Percentiles rank a stretch among this genome's conserved stretches.
Evolutionary conservation across 176 grass and related monocot genomes (phyloP).

Genomic region (Carex littledalei): DNA sequence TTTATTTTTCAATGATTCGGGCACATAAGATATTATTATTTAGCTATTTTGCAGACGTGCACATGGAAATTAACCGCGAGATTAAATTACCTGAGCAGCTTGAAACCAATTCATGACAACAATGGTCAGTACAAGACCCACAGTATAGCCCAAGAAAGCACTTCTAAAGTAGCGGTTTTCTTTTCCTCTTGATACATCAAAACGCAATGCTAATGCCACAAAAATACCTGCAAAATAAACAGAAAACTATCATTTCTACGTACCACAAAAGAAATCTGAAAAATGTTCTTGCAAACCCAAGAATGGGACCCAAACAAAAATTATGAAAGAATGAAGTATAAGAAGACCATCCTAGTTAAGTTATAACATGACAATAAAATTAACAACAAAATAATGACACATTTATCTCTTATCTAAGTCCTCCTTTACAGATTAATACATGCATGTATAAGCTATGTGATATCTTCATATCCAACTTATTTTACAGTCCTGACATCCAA

Average conservation of each 20-base stretch:
- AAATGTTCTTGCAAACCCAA: background rate
- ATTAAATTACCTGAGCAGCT: slow-evolving; percentile 65
- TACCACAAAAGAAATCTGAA: background rate
- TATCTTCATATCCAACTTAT: background rate
- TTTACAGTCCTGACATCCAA: background rate
- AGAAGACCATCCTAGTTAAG: background rate
- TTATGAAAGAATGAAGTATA: background rate
- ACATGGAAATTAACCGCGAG: slow-evolving; percentile 3
- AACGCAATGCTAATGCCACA: slow-evolving; percentile 80
- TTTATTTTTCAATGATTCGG: background rate
- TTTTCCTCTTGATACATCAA: slow-evolving; percentile 74
- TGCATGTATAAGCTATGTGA: background rate
- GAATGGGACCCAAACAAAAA: background rate
- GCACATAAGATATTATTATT: background rate
- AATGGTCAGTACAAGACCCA: slow-evolving; percentile 62
- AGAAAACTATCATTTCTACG: background rate
- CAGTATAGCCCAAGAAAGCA: slow-evolving; percentile 71
- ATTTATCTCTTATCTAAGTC: background rate
- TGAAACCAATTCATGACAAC: slow-evolving; percentile 97
- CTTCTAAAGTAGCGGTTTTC: slow-evolving; percentile 69
- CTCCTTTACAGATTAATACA: background rate
- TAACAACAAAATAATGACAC: background rate
- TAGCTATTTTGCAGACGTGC: background rate
- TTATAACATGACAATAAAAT: background rate
- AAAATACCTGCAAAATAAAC: slow-evolving; percentile 59